Base-by-base conservation (phyloP, 495 filamentous ascomycete genomes). In the Ramalina intermedia region DNA sequence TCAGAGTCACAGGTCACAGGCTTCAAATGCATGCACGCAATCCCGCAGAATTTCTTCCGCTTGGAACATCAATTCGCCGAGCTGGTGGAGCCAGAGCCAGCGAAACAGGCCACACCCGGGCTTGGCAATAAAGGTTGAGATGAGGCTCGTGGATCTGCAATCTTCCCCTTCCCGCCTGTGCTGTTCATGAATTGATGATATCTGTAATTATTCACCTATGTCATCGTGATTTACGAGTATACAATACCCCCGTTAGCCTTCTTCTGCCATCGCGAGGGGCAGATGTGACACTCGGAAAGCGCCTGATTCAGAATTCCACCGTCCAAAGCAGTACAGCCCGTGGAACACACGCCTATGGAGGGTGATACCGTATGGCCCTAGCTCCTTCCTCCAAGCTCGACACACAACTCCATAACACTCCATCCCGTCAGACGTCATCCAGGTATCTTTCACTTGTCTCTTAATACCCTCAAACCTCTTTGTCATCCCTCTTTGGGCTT, bases 301-400 rank as follows among this genome's bases (percentile, higher is more conserved):
- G 45, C 20, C 39, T 49, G 39, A 53, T 53, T 53, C 51, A 53
- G 29, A 24, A 24, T 24, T 24, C 23, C 23, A 33, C 29, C 29
- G 29, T 33, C 29, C 3, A 33, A 33, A 9, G 8, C 29, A 36
- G 45, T 41, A 39, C 41, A 23, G 39, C 8, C 21, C 11, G 8
- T 9, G 17, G 39, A 41, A 41, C 21, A 23, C 17, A 41, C 51
- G 43, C 47, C 42, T 54, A 73, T 74, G 71, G 71, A 70, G 66
- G 67, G 63, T 63, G 69, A 61, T 66, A 57, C 63, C 62, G 66
- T 61, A 57, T 57, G 55, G 55, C 59, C 56, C 54, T 40, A 60
- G 65, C 65, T 64, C 61, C 70, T 63, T 63, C 68, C 53, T 58
- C 57, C 60, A 72, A 69, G 69, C 70, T 67, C 58, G 63, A 69